These are phyloP conservation scores for Rubus idaeus DNA, from an alignment of 306 rosid species.

Conservation along the genomic window DNA sequence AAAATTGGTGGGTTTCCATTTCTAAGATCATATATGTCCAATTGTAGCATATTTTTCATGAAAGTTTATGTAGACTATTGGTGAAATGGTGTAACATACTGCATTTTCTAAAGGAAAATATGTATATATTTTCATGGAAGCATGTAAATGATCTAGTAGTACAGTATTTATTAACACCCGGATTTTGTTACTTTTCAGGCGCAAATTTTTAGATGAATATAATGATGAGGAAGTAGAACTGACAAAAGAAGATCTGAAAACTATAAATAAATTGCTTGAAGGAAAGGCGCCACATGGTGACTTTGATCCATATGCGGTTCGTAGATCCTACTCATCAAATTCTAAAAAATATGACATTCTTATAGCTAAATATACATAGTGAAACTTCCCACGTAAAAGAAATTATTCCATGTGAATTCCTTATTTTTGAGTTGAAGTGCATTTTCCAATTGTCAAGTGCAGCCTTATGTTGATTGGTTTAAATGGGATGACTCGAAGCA, in stretches of 20 bases:
- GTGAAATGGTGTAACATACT: not conserved
- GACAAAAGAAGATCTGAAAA: slow-evolving; percentile 62
- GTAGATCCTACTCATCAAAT: slow-evolving; percentile 27
- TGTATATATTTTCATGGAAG: too few relatives aligned
- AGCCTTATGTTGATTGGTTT: slow-evolving; percentile 92
- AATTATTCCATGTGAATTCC: not conserved
- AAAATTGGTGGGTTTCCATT: slow-evolving; percentile 60
- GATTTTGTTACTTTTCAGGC: slow-evolving; percentile 50
- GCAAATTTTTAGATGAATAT: slow-evolving; percentile 68
- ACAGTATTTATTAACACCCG: not conserved
- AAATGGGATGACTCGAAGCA: slow-evolving; percentile 82
- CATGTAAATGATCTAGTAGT: not conserved
- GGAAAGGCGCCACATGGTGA: slow-evolving; percentile 80
- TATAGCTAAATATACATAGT: not conserved
- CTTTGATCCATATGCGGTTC: slow-evolving; percentile 76
- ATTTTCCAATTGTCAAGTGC: slow-evolving; percentile 23
- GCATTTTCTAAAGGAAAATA: not conserved
- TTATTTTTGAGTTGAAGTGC: slow-evolving; percentile 16
- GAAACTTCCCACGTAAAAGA: not conserved
- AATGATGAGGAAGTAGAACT: slow-evolving; percentile 80
- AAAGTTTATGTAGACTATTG: not conserved
- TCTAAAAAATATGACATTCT: not conserved
- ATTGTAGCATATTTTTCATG: not conserved
- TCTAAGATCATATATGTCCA: not conserved
- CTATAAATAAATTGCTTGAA: slow-evolving; percentile 56